Conservation (phyloP, 2,329 filamentous ascomycete species). For the Colletotrichum graminicola region DNA sequence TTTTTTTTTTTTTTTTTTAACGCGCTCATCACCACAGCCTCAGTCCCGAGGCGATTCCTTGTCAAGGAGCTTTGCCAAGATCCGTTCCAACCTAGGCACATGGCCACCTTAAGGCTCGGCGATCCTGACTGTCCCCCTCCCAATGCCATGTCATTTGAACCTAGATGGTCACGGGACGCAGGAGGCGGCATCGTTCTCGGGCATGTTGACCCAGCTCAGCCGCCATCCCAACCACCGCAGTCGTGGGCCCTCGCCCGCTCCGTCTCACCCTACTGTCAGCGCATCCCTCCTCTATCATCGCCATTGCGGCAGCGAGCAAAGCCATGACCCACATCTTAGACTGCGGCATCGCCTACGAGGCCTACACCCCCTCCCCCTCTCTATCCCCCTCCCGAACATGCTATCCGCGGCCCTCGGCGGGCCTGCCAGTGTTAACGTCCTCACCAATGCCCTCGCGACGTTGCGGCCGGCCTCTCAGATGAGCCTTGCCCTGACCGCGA, state of each 20-base stretch:
- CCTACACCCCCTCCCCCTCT: constrained; percentile 15
- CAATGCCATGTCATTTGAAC: constrained; percentile 45
- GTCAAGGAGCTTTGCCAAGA: not conserved
- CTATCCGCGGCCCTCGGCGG: not conserved
- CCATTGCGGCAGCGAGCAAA: not conserved
- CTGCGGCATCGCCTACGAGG: constrained; percentile 36
- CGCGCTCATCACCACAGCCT: not conserved
- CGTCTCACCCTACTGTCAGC: not conserved
- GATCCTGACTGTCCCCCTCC: too few species aligned
- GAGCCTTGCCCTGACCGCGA: constrained; percentile 53
- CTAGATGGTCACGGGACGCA: constrained; percentile 51
- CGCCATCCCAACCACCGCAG: constrained; percentile 49
- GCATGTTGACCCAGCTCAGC: constrained; percentile 49
- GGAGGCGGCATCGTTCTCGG: constrained; percentile 49
- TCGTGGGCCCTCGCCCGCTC: constrained; percentile 56
- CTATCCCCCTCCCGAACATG: constrained; percentile 8
- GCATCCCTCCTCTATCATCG: constrained; percentile 27
- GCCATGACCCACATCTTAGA: constrained; percentile 32
- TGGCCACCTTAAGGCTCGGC: not conserved
- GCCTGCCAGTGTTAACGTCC: constrained; percentile 44
- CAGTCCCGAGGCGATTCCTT: not conserved
- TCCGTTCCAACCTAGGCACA: not conserved
- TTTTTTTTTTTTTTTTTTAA: too few species aligned
- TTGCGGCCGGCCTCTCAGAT: constrained; percentile 49
- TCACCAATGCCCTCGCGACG: constrained; percentile 55